Conservation (phyloP, 176 grass and related monocot species). For the Hordeum vulgare region DNA sequence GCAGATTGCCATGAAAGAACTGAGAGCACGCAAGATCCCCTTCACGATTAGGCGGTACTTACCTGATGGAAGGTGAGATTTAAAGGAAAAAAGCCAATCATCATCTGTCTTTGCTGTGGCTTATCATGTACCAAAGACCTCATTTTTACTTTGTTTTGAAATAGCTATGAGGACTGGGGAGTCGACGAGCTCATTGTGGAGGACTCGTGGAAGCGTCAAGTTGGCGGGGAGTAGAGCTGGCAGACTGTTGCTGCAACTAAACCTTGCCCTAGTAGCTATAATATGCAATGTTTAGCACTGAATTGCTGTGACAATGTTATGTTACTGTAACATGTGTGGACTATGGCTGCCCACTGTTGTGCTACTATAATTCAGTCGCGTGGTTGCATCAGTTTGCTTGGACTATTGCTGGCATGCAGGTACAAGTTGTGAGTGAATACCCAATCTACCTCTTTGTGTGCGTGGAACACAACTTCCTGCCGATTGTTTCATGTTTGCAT, state of each 20-base stretch:
- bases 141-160: not conserved
- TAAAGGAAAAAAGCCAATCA: not conserved
- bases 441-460: not conserved
- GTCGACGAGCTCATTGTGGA: constrained; percentile 83
- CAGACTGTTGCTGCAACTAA: not conserved
- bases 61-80: constrained; percentile 74
- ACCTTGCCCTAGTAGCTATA: not conserved
- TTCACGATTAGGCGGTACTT: constrained; percentile 84
- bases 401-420: not conserved
- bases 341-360: not conserved
- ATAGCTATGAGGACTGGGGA: constrained; percentile 79
- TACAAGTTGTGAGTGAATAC: not conserved
- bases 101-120: not conserved
- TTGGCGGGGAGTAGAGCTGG: constrained; percentile 47
- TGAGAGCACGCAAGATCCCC: constrained; percentile 75
- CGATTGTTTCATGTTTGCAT: not conserved
- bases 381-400: constrained; percentile 1
- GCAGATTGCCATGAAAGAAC: constrained; percentile 90
- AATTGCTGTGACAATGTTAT: not conserved
- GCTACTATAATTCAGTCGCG: not conserved
- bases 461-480: no score
- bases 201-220: constrained; percentile 79
- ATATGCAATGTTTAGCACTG: not conserved
- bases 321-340: not conserved
- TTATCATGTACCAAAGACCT: not conserved